Base-by-base conservation (phyloP, 176 grass and related monocot genomes). In the Melocanna baccifera region DNA sequence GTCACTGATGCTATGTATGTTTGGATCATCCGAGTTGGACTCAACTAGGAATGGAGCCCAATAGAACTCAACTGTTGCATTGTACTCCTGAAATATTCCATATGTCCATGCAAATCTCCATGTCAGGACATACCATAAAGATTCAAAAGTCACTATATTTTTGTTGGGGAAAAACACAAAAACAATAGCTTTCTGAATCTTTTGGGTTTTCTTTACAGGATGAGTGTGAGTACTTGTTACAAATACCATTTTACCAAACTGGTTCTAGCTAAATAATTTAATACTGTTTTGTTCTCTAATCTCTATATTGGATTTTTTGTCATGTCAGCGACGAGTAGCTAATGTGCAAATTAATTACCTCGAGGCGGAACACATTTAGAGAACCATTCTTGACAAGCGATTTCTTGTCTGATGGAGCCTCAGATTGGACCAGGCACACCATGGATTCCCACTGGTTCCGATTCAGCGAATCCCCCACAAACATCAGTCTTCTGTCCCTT, bases 391-490 rank as follows among this genome's bases (percentile, higher is more conserved):
- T 94, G n/a, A 91, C 77, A 72, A 94, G 92, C 1, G 87, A 72
- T 67, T 94, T 94, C 79, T 89, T 87, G 1, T 88, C 81, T 87
- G 67, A 71, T 18, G 89, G 87, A 76, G 82, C 81, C 76, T 76
- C 89, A 13, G 87, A 78, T 62, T 94, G 92, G 19, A 94, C 89
- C 46, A 94, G 83, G 84, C 92, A 94, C 14, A 94, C 84, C 92
- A 94, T 94, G 76, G 92, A 94, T 37, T 94, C 92, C 92, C 92
- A 94, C 81, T 94, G 92, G 75, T 94, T 94, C 36, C 92, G 84
- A 75, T 94, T 94, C 28, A 94, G 62, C 1, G 92, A 94, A 59
- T 94, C 92, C 57, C 92, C 92, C 64, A 94, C 92, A 85, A 94
- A 94, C 92, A 94, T 94, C 29, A 94, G 63, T 19, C 92, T 86